Evolutionary conservation across 2,329 filamentous ascomycete species (phyloP), one percentile per base, ranked within the genome.

Genomic region (Teratosphaeria gauchensis): DNA sequence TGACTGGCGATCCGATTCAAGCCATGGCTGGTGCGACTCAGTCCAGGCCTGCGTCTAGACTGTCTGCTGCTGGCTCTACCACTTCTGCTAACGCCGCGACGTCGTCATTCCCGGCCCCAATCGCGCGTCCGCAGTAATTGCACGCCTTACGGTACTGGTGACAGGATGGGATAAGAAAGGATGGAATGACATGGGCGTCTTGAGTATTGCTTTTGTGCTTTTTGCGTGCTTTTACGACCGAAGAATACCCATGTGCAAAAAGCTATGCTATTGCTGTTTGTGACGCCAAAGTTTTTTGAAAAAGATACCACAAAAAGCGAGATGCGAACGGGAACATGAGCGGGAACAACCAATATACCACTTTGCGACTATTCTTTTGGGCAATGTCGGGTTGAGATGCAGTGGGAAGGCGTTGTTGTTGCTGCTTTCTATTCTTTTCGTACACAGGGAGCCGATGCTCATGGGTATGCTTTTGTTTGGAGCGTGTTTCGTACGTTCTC

Each of bases 121-220:
- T 72, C 64, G 71, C 70, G 70, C 71, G 70, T 66, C 69, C 71
- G 69, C 70, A 66, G 66, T 71, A 68, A 70, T 48, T n/a, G 42
- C 32, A 14, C 42, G n/a, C 42, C 42, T 48, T 11, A 19, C 24
- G 24, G 24, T 28, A 28, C 24, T 48, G 42, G 24, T 53, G 42
- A 48, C 33, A 14, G 14, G 33, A 14, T 35, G 33, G 28, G 53
- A 55, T 55, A 31, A 7, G 24, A 4, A 55, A 12, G 19, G 42
- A 46, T 12, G 32, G 19, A 42, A 42, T 7, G 35, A 31, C 31
- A 42, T 55, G 12, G 32, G 28, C 32, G 21, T 28, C 46, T 51
- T 16, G 35, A 51, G 28, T 38, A 28, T 56, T 48, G 35, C 14
- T 24, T 51, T 48, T 56, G 51, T 8, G 3, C 35, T 31, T 59